Evolutionary conservation across 768 basidiomycete genomes (phyloP).

Genomic region (Daedaleopsis sinensis): DNA sequence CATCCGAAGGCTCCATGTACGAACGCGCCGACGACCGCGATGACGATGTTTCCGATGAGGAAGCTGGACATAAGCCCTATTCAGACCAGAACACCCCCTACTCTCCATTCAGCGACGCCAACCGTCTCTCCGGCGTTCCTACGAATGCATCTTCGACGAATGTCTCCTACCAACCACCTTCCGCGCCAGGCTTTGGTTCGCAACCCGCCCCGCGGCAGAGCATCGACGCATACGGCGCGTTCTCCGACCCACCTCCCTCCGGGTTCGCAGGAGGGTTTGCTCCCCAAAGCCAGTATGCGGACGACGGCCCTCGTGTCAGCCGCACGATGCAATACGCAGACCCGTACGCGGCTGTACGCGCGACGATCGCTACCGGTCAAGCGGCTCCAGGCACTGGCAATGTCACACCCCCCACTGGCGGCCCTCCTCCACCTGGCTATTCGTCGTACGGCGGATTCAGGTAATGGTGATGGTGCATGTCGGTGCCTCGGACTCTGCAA

Average conservation of each 20-base stretch:
- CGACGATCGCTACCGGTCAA: slow-evolving; percentile 32
- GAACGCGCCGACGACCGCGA: slow-evolving; percentile 25
- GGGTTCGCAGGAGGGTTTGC: slow-evolving; percentile 57
- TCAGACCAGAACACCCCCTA: slow-evolving; percentile 29
- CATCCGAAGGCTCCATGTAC: slow-evolving; percentile 25
- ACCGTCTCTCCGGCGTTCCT: slow-evolving; percentile 47
- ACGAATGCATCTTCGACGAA: slow-evolving; percentile 23
- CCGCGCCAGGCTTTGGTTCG: slow-evolving; percentile 28
- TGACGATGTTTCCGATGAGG: slow-evolving; percentile 57
- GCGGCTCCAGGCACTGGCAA: slow-evolving; percentile 2
- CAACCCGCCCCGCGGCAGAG: slow-evolving; percentile 46
- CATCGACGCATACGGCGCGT: slow-evolving; percentile 89
- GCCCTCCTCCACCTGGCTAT: slow-evolving; percentile 19
- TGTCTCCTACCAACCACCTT: slow-evolving; percentile 30
- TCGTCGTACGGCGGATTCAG: slow-evolving; percentile 20
- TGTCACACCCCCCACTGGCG: slow-evolving; percentile 12
- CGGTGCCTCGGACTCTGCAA: background rate
- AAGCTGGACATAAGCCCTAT: slow-evolving; percentile 49
- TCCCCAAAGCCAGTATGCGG: slow-evolving; percentile 29
- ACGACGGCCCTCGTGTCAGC: slow-evolving; percentile 63
- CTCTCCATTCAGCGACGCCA: slow-evolving; percentile 58
- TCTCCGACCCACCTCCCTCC: slow-evolving; percentile 82
- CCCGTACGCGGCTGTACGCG: slow-evolving; percentile 82
- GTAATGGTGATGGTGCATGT: background rate
- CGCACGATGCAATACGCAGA: slow-evolving; percentile 93